These are phyloP conservation scores for Mimosa bimucronata DNA, from an alignment of 306 rosid species.

Conservation along the genomic window DNA sequence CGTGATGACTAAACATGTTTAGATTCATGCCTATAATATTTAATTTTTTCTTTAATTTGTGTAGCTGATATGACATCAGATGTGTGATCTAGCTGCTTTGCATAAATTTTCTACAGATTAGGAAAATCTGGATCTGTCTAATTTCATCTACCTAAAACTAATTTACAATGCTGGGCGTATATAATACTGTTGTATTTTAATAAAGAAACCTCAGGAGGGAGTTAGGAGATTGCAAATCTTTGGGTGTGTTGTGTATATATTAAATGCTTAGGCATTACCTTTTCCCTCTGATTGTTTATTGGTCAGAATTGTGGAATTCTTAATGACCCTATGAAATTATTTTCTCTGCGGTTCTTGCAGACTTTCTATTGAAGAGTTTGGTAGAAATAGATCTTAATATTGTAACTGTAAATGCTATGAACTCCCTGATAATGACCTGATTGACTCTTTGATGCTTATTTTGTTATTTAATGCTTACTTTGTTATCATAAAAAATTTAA, in stretches of 20 bases:
- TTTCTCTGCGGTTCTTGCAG: background rate
- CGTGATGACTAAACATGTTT: constrained; percentile 20
- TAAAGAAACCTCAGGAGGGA: constrained; percentile 14
- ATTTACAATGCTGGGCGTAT: constrained; percentile 27
- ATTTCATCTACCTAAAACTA: constrained; percentile 24
- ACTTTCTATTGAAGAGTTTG: background rate
- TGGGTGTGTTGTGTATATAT: background rate
- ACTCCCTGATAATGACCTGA: constrained; percentile 3
- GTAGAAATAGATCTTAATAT: constrained; percentile 2
- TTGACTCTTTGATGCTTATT: background rate
- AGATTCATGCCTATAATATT: background rate
- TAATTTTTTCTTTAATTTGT: constrained; percentile 30
- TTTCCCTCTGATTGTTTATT: constrained; percentile 12
- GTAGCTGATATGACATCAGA: constrained; percentile 21
- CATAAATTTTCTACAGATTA: constrained; percentile 11
- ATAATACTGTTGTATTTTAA: constrained; percentile 4
- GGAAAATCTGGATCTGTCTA: constrained; percentile 25
- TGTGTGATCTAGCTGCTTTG: constrained; percentile 31
- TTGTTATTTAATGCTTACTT: background rate
- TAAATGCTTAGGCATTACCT: background rate
- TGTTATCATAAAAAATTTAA: background rate
- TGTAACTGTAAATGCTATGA: background rate
- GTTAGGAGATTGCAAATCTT: constrained; percentile 23
- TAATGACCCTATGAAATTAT: background rate
- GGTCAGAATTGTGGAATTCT: constrained; percentile 22